Evolutionary conservation across 2,329 filamentous ascomycete genomes (phyloP), one percentile per base, ranked within the genome.

Genomic region (Teratosphaeria destructans): DNA sequence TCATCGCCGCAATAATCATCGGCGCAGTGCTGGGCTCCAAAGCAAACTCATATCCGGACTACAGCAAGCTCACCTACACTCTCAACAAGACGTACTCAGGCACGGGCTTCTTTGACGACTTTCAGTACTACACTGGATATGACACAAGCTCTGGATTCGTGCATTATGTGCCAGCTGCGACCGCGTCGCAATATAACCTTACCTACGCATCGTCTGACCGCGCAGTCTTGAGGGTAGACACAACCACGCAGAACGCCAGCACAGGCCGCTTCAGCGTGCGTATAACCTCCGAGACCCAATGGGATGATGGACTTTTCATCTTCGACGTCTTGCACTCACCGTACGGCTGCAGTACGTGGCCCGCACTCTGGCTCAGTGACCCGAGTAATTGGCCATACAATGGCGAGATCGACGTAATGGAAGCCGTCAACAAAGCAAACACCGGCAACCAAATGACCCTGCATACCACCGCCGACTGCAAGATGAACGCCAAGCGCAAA

Each of bases 111-210:
- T 78, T 81, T 63, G 70, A 76, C 34, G 72, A 75, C 58, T 82
- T 81, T 66, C 73, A 77, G 55, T 80, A 81, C 68, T 79, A 75
- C 63, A 75, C 73, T 5, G 73, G 72, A 1, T 57, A 72, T 2
- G 79, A 81, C 64, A 78, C 79, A 1, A 79, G 78, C 3, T 72
- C 77, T 55, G 79, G 79, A 26, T 80, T 76, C 63, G 79, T 82
- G n/a, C 75, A 76, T 62, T 82, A 79, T 62, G 65, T 70, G 14
- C 62, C 62, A n/a, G 61, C 65, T 19, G 64, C 60, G 4, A 63
- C 60, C 3, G 68, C 67, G 2, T 34, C 57, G 19, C 61, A 65
- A 54, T 67, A 69, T 58, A 71, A 71, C 56, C 59, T 71, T 37
- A 71, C 69, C 6, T 71, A 70, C 53, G 68, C 69, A 8, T 63